Base-by-base conservation (phyloP, 2,329 filamentous ascomycete genomes). In the Coniochaeta pulveracea region DNA sequence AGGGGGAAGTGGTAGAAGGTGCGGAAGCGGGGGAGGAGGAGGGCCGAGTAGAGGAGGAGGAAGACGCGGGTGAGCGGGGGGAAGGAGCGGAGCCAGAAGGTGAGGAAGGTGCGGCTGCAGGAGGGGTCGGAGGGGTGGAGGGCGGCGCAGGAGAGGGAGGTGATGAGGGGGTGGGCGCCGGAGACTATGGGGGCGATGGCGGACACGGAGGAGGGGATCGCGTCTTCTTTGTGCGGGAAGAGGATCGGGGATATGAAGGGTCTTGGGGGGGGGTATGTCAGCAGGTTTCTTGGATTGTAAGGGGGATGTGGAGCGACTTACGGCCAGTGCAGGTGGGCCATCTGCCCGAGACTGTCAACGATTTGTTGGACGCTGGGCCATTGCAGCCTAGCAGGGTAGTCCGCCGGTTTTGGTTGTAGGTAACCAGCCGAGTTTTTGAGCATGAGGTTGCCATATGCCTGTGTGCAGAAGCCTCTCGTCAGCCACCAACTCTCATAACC, bases 101-200 rank as follows among this genome's bases (percentile, higher is more conserved):
- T 83, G 28, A 95, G 61, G 52, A 88, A 93, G 3, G 85, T 93
- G 19, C 84, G 82, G 23, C 80, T 70, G 55, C 89, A 98, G 12
- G 84, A 93, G 1, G 89, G 88, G 47, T 93, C 84, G 12, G 73
- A 67, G 0, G 89, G 88, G 52, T 98, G 89, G 3, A 96, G 73
- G 2, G 89, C 70, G 1, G 89, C 89, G 58, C 91, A 98, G 26
- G 85, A 89, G 14, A 95, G 73, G 17, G 78, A 80, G 8, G 73
- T 78, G 52, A 93, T 89, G 26, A 85, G 76, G 2, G 89, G 89
- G 49, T 96, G 89, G 0, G 89, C 89, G 18, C 81, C 73, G 2
- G 81, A 78, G 2, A 85, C 85, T 35, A 96, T 74, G 1, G 86
- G 83, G 0, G 79, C 69, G 36, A 95, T 78, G 10, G 70, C 60